Evolutionary conservation across 2,329 filamentous ascomycete genomes (phyloP), one percentile per base, ranked within the genome.

Genomic region (Trichoderma sp.): DNA sequence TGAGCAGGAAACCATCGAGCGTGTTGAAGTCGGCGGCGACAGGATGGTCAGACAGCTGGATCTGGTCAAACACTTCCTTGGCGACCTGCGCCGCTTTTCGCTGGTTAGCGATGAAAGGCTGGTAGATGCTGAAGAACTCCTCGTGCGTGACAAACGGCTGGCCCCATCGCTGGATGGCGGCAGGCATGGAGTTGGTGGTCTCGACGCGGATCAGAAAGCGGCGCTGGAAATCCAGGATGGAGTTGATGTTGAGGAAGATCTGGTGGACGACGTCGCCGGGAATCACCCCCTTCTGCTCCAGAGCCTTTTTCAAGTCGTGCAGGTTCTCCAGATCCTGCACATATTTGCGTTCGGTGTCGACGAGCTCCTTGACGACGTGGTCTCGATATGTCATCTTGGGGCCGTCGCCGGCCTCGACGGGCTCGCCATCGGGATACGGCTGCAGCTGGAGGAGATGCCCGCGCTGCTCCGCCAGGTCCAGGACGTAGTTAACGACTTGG

Each of bases 51-150:
- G 91, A 91, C 39, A 85, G 79, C 69, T 86, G 85, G 60, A 98
- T 92, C 76, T 95, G 96, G 72, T 95, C 90, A 76, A 96, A 97
- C 67, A 94, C 89, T 66, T 89, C 85, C 70, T 91, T 88, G 15
- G 93, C 93, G n/a, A 91, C 86, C 70, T 90, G 86, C 61, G 94
- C 93, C 66, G 94, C 96, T 74, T 92, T 93, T 70, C 92, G 88
- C 79, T 97, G 94, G 74, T 99, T 99, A 41, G 95, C 92, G 71
- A 98, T 98, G 72, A 98, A 99, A 1, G 93, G 93, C 72, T 97
- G 92, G 75, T 99, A 99, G 67, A 97, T 93, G 68, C 90, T 88
- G 76, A 99, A 97, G 0, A 88, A 87, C 66, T 95, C 91, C 74
- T 95, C 92, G 74, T 94, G 93, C 15, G 88, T 82, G 15, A 90